Base-by-base conservation (phyloP, 371 early-diverging fungal species). In the Blakeslea trispora region DNA sequence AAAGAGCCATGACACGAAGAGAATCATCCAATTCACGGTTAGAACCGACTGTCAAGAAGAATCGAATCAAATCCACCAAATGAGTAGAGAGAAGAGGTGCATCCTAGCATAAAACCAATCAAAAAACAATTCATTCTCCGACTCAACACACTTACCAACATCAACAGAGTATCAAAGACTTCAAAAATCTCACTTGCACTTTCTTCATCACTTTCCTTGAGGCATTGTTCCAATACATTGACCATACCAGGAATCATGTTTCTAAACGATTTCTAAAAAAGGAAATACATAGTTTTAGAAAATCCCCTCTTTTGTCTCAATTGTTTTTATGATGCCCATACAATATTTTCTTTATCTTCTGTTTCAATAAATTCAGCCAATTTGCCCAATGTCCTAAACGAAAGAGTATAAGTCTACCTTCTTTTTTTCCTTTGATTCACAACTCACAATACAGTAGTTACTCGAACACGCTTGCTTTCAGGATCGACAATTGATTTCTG, bases 241-340 rank as follows among this genome's bases (percentile, higher is more conserved):
- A 92, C 91, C 91, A 95, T 93, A 41, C 82, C 63, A 11, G 95
- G 95, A 32, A 95, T 75, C 51, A 90, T 77, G 5, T 71, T 75
- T 55, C 84, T 82, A 64, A 90, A 91, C 45, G 73, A 69, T 69
- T 74, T 74, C 79, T 84, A 70, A 50, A 24, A 42, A 15, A 5
- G 18, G 6, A 24, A 52, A 7, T 22, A 17, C 13, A 41, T 22
- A 53, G 50, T 45, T 7, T 4, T 13, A 23, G 3, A 45, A n/a
- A 14, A 19, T 28, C 7, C 7, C 7, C 7, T 28, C 28, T 28
- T 28, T 28, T 7, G 5, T 7, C 28, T 28, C 7, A 28, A 5
- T 2, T 13, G 3, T 37, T 44, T 31, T 5, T 24, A 55, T 24
- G n/a, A 22, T 9, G 10, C 49, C 68, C 74, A 46, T 74, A 83